Evolutionary conservation across 2,329 filamentous ascomycete species (phyloP).

Genomic region (Sporothrix brasiliensis): DNA sequence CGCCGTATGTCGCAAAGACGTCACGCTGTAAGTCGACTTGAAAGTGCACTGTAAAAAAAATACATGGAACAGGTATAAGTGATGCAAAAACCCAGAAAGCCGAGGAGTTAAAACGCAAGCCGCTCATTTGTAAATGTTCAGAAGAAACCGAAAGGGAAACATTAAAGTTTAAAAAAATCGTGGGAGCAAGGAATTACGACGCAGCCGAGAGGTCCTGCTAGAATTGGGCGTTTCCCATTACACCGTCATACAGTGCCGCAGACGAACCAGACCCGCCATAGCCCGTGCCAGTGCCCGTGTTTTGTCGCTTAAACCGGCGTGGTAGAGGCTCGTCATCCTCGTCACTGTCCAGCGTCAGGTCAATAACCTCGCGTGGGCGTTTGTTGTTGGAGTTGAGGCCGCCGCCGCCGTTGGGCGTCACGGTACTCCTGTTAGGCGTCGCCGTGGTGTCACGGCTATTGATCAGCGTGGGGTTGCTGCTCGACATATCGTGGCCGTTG

Average conservation of each 20-base stretch:
- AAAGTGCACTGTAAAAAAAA: neutral
- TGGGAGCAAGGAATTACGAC: no score
- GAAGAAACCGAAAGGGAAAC: neutral
- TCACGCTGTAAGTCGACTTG: neutral
- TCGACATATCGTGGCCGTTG: constrained; percentile 31
- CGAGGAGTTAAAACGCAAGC: neutral
- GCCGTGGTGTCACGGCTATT: constrained; percentile 29
- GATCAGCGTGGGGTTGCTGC: constrained; percentile 5
- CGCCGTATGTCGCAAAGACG: neutral
- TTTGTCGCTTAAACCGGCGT: constrained; percentile 54
- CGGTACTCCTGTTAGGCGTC: constrained; percentile 23
- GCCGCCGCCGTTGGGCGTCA: neutral
- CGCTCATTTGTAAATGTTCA: constrained; percentile 13
- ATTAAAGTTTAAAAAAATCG: neutral
- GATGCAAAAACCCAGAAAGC: neutral
- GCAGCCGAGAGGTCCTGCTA: neutral
- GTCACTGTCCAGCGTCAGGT: constrained; percentile 62
- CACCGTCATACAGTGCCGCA: neutral
- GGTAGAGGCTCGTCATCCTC: constrained; percentile 45
- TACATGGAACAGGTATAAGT: neutral
- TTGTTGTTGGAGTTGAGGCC: constrained; percentile 46
- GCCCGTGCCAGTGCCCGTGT: constrained; percentile 26
- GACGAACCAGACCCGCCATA: neutral
- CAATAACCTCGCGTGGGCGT: constrained; percentile 58
- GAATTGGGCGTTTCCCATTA: neutral